These are phyloP conservation scores for Tylopilus sp. DNA, from an alignment of 1,284 basidiomycete genomes.

Conservation along the genomic window DNA sequence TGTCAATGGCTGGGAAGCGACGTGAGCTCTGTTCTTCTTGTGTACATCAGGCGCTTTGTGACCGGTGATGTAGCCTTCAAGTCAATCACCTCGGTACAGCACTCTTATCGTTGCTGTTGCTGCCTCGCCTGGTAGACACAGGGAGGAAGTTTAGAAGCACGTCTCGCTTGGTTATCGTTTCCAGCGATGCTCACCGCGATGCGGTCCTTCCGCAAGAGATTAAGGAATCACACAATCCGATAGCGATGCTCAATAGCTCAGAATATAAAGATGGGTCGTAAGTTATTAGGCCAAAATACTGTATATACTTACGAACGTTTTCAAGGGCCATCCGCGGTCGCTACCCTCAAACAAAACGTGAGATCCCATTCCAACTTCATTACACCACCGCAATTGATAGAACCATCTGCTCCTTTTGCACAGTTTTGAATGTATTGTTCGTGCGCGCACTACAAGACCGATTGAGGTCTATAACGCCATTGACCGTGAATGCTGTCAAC, in stretches of 20 bases:
- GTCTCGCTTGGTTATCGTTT: constrained; percentile 19
- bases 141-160: constrained; percentile 14
- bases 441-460: constrained; percentile 23
- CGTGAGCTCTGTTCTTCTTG: background rate
- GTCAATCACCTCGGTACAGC: constrained; percentile 25
- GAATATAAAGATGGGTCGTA: constrained; percentile 32
- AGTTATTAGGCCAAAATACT: no score
- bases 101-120: constrained; percentile 17
- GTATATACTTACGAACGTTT: background rate
- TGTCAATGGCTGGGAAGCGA: constrained; percentile 21
- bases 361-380: background rate
- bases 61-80: constrained; percentile 17
- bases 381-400: no score
- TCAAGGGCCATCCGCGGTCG: constrained; percentile 21
- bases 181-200: constrained; percentile 25
- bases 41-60: no score
- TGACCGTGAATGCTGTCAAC: constrained; percentile 41
- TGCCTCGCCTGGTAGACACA: constrained; percentile 17
- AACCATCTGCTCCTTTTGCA: no score
- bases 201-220: constrained; percentile 24
- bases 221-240: constrained; percentile 28
- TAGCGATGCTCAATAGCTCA: constrained; percentile 33
- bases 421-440: constrained; percentile 35
- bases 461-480: constrained; percentile 18
- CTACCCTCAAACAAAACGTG: constrained; percentile 21